phyloP scores from a whole-genome alignment of 768 basidiomycete genomes.

The Lentinula edodes region DNA sequence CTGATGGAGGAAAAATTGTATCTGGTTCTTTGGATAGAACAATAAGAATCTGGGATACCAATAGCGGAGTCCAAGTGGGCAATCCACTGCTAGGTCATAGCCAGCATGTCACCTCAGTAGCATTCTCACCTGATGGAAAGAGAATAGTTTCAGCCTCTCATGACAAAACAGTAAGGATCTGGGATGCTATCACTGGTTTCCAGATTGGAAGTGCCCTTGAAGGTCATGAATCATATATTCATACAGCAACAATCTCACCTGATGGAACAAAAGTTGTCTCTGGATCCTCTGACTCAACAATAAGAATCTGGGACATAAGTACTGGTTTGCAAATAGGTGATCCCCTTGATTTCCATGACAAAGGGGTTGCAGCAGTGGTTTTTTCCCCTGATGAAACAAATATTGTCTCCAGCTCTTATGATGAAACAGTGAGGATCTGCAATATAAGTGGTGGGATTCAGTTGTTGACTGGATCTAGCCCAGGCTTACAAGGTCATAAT shows the following conservation, averaged over 20 bases:
- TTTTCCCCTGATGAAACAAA: too few species aligned
- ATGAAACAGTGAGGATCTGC: too few species aligned
- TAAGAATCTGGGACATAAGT: slow-evolving; percentile 2
- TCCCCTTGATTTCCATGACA: background rate
- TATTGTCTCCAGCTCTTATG: too few species aligned
- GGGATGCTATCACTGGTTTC: background rate
- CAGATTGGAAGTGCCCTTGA: background rate
- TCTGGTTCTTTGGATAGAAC: background rate
- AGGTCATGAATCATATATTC: background rate
- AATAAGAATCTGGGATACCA: background rate
- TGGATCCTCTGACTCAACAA: background rate
- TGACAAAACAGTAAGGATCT: background rate
- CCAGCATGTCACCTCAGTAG: background rate
- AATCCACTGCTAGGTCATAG: background rate
- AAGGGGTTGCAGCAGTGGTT: background rate
- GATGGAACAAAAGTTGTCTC: slow-evolving; percentile 4
- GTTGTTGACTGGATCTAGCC: too few species aligned
- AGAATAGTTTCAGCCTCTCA: background rate
- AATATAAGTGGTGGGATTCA: too few species aligned
- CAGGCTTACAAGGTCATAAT: too few species aligned
- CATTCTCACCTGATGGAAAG: background rate
- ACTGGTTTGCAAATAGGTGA: background rate
- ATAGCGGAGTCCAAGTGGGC: background rate
- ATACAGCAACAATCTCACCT: slow-evolving; percentile 15
- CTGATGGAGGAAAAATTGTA: background rate